Evolutionary conservation across 305 asterid species (phyloP).

Genomic region (Lippia alba): DNA sequence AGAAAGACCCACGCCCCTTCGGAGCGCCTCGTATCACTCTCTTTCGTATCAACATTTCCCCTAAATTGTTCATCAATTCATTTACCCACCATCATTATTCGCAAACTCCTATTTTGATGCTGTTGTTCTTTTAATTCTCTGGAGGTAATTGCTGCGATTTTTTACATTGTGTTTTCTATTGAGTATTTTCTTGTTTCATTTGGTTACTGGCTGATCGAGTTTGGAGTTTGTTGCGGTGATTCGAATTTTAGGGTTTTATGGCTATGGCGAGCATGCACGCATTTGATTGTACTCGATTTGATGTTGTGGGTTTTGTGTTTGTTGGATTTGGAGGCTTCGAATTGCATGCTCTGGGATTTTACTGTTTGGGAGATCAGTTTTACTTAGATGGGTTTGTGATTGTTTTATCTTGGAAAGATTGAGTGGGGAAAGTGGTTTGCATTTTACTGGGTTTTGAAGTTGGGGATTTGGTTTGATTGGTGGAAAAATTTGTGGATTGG

Average conservation of each 20-base stretch:
- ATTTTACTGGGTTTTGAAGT: constrained; percentile 28
- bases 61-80: neutral
- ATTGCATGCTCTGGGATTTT: constrained; percentile 31
- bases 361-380: constrained; percentile 27
- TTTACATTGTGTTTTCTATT: constrained; percentile 3
- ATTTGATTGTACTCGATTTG: constrained; percentile 30
- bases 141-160: constrained; percentile 38
- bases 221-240: constrained; percentile 18
- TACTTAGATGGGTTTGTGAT: constrained; percentile 4
- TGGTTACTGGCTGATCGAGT: constrained; percentile 29
- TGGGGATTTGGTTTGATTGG: constrained; percentile 32
- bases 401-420: neutral
- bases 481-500: constrained; percentile 8
- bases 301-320: constrained; percentile 5
- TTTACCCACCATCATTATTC: constrained; percentile 13
- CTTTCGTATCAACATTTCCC: neutral
- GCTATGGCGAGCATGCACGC: constrained; percentile 35
- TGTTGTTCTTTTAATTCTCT: neutral
- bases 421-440: constrained; percentile 22
- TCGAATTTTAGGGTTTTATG: constrained; percentile 38
- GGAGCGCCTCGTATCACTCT: constrained; percentile 43
- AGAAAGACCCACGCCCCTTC: constrained; percentile 26
- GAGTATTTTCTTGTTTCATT: constrained; percentile 3
- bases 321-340: constrained; percentile 16
- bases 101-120: constrained; percentile 24